Base-by-base conservation (phyloP, 805 yeast genomes). In the Alloascoidea africana region DNA sequence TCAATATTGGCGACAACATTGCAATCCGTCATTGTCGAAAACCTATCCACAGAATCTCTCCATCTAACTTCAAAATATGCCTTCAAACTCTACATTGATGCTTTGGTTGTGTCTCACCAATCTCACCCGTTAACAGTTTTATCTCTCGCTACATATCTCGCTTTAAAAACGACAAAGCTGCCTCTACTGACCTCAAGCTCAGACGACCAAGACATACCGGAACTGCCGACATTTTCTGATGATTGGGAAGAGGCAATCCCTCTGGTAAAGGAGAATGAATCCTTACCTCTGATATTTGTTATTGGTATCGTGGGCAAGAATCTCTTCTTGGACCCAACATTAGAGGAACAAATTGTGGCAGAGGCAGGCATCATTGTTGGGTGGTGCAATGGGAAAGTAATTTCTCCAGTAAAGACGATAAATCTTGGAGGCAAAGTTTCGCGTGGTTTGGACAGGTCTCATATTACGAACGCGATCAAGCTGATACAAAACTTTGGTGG, bases 201-300 rank as follows among this genome's bases (percentile, higher is more conserved):
- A 19, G 76, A 82, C 49, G 80, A 74, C 45, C 48, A 53, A 36
- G 59, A 51, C 16, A 71, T 84, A 15, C 94, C 80, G 52, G 96
- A 87, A 54, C 77, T 82, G 44, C 96, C 96, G 1, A 79, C 84
- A 0, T 87, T 89, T 49, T 76, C 87, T 32, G 96, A 87, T 49
- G 94, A 85, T 46, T 89, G 81, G 87, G 78, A 64, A 49, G 62
- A 60, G 42, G 72, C 77, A 17, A 63, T 45, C 39, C 65, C 50
- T 30, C 57, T 80, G 18, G 63, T 68, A 13, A 48, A 56, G 16
- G 51, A 53, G 19, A 47, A 56, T 1, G 36, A 41, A 2, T 72
- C 72, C 56, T 65, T 69, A 34, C 89, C 93, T 0, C 55, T 89
- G 14, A 59, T 83, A 30, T 73, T 91, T 46, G 72, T 89, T 0